Evolutionary conservation across 2,329 filamentous ascomycete species (phyloP), one percentile per base, ranked within the genome.

Genomic region (Hymenoscyphus scutula): DNA sequence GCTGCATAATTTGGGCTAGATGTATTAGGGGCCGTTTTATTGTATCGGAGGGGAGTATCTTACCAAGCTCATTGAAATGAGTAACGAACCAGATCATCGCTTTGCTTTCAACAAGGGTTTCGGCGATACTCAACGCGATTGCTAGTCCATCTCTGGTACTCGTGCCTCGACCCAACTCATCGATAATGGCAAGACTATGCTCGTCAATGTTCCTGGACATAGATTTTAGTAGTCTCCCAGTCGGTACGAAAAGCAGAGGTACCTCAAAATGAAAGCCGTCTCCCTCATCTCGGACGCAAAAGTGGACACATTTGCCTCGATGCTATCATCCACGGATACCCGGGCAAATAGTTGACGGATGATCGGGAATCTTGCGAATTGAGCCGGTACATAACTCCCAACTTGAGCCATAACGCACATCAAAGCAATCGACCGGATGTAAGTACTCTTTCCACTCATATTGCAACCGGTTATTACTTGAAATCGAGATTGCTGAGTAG

Each of bases 381-480:
- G 81, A 0, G 92, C 94, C 0, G 95, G 95, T 1, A 98, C 89
- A 73, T 96, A 98, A 69, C 87, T 90, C 2, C 93, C 94, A 58
- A 97, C 87, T 71, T 99, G 95, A 0, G 92, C 92, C 92, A 99
- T 97, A 62, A 99, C 87, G 53, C 90, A 86, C 72, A 96, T 85
- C 34, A 99, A 79, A 0, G 94, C 91, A 27, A 96, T 81, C 1
- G 90, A 89, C 57, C 92, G 87, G 65, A 98, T 97, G 72, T 97
- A 98, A 0, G 93, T 99, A 67, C 90, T 96, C 75, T 98, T 99
- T 0, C 93, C 95, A 69, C 92, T 96, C 95, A 99, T 99, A 70
- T 99, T 99, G 74, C 91, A 96, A 3, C 95, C 94, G 0, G 94
- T 98, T 66, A 99, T 88, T 65, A 98, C 89, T 68, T 98, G 93